Conservation (phyloP, 1,284 basidiomycete genomes). For the Coniferiporia weirii region DNA sequence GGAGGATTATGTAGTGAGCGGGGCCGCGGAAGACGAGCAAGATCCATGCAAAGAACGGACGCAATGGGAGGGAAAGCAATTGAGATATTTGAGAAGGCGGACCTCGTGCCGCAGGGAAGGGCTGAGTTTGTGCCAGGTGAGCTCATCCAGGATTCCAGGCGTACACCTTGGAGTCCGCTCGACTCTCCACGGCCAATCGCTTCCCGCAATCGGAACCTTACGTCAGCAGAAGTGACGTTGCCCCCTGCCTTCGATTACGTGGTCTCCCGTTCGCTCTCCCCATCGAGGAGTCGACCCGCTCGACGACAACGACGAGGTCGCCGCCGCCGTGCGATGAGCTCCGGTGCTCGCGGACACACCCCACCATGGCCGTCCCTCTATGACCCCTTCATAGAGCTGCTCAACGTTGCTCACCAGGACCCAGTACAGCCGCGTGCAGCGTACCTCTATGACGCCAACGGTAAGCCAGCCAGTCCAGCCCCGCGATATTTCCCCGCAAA, state of each 20-base stretch:
- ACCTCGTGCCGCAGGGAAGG: too few relatives aligned
- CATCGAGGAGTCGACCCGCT: not conserved
- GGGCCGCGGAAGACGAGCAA: too few relatives aligned
- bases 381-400: conserved; percentile 36
- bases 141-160: too few relatives aligned
- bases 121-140: too few relatives aligned
- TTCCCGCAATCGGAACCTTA: too few relatives aligned
- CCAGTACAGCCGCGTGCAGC: conserved; percentile 29
- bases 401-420: conserved; percentile 35
- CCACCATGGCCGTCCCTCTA: conserved; percentile 47
- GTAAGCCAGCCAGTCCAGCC: conserved; percentile 22
- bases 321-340: not conserved
- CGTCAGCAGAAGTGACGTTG: not conserved
- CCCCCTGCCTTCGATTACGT: not conserved
- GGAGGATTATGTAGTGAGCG: not conserved
- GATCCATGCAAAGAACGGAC: too few relatives aligned
- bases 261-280: not conserved
- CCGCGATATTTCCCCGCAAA: not conserved
- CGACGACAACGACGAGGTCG: not conserved
- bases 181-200: too few relatives aligned
- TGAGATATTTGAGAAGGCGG: too few relatives aligned
- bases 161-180: too few relatives aligned
- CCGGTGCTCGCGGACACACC: not conserved
- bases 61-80: too few relatives aligned
- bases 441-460: conserved; percentile 30